Base-by-base conservation (phyloP, 2,329 filamentous ascomycete species). In the Clonostachys sp. region DNA sequence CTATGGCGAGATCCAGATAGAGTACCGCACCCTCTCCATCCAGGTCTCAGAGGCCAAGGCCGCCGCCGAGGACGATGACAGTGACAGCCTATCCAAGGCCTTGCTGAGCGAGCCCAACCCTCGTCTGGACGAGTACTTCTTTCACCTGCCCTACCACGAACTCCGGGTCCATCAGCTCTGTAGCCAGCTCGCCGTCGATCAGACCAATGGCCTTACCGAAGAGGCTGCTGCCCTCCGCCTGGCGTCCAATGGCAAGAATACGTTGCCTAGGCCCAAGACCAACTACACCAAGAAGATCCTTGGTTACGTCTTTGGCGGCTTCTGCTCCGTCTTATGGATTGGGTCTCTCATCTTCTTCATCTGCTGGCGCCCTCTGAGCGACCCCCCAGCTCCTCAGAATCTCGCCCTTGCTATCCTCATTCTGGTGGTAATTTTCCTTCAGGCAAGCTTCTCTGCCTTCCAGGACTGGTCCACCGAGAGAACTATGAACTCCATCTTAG, bases 281-380 rank as follows among this genome's bases (percentile, higher is more conserved):
- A 73, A 72, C 56, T 71, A 73, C 53, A 50, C 59, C 48, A 68
- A 66, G 51, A 69, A 70, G 50, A 58, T 71, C 2, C 53, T 72
- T 8, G 50, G 55, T 6, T 75, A 74, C 49, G 51, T 74, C 48
- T 74, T 74, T 53, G 71, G 71, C 38, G 72, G 72, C 42, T 74
- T 74, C 56, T 73, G 71, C 42, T 73, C 70, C 1, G 61, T 74
- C 18, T 62, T 74, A 12, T 74, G 70, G 71, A 54, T 73, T 35
- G 72, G 69, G n/a, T 69, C 71, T 44, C 61, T 74, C 51, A 61
- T 74, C 55, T 74, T 74, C 61, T 74, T 74, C 53, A 55, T 75
- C 50, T 74, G 70, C 57, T 75, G 72, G 72, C 52, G 57, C n/a
- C 72, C 72, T n/a, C 59, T 75, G 44, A 70, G 71, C 52, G 57